A percentile compares a stretch with the other conserved stretches of the same genome.
Conservation (phyloP, 2,329 filamentous ascomycete species). For the Stachybotrys chlorohalonatus region DNA sequence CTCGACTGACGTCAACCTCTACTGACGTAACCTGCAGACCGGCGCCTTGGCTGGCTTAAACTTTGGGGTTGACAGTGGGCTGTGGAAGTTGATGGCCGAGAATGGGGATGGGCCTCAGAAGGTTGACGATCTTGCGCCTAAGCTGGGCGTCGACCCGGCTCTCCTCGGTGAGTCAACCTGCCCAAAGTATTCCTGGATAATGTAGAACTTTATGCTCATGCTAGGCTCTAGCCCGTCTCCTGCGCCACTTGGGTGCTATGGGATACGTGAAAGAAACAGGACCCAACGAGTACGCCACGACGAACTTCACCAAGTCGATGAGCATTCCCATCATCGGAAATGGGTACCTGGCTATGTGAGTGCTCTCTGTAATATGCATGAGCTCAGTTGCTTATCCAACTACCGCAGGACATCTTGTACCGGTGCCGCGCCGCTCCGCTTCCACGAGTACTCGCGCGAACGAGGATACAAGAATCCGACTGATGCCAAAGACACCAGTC, state of each 20-base stretch:
- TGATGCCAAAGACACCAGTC: constrained; percentile 15
- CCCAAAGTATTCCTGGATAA: not conserved
- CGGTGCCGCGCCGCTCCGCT: constrained; percentile 12
- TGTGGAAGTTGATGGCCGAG: constrained; percentile 22
- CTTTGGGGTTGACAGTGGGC: constrained; percentile 20
- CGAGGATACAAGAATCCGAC: constrained; percentile 19
- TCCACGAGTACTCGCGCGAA: constrained; percentile 19
- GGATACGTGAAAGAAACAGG: constrained; percentile 27
- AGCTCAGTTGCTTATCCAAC: not conserved
- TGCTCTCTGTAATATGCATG: not conserved
- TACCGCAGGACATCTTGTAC: constrained; percentile 6
- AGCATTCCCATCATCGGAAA: constrained; percentile 22
- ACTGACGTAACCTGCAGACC: constrained; percentile 16
- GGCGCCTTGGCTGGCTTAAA: constrained; percentile 18
- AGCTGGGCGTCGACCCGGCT: constrained; percentile 14
- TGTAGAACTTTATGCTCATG: too few species aligned
- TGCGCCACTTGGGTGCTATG: constrained; percentile 28
- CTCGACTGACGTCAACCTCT: constrained; percentile 23
- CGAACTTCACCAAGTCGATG: constrained; percentile 26
- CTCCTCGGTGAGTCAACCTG: constrained; percentile 14
- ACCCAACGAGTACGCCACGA: constrained; percentile 24
- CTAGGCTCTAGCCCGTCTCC: constrained; percentile 15
- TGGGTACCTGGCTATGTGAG: constrained; percentile 22
- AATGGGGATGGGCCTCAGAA: constrained; percentile 20
- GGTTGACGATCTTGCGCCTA: constrained; percentile 16